phyloP scores from a whole-genome alignment of 2,329 filamentous ascomycete genomes.

The Biscogniauxia sp. region DNA sequence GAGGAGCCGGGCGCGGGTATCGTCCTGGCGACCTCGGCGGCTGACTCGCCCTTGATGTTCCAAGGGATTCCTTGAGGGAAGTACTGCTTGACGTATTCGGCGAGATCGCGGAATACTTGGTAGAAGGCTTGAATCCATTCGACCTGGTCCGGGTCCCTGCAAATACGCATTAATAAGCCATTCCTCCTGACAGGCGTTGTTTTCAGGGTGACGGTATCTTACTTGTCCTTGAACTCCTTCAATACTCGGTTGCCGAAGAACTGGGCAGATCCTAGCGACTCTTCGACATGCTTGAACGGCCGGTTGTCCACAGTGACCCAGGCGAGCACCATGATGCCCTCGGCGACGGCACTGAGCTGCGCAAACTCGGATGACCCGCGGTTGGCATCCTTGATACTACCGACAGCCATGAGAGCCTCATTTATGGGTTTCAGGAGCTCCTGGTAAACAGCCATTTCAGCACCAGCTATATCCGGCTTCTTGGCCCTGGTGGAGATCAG shows the following conservation, averaged over 20 bases:
- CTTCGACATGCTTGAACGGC: constrained; percentile 81
- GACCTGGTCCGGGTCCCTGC: constrained; percentile 66
- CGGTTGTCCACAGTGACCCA: constrained; percentile 87
- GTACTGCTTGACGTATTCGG: constrained; percentile 80
- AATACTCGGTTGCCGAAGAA: constrained; percentile 94
- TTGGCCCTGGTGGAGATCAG: constrained; percentile 86
- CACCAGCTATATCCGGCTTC: constrained; percentile 71
- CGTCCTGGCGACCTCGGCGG: constrained; percentile 62
- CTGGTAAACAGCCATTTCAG: constrained; percentile 64
- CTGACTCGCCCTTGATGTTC: constrained; percentile 77
- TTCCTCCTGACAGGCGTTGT: not conserved
- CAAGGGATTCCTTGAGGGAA: constrained; percentile 78
- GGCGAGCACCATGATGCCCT: constrained; percentile 83
- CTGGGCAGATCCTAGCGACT: constrained; percentile 78
- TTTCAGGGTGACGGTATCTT: constrained; percentile 3
- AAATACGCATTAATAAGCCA: constrained; percentile 13
- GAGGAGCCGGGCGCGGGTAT: constrained; percentile 47
- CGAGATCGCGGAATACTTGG: constrained; percentile 79
- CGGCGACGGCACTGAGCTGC: constrained; percentile 82
- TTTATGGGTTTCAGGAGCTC: constrained; percentile 86
- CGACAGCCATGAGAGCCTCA: constrained; percentile 74
- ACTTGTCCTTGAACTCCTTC: constrained; percentile 79
- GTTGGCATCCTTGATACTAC: constrained; percentile 78
- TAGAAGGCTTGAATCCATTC: constrained; percentile 95
- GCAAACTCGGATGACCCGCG: constrained; percentile 72